Base-by-base conservation (phyloP, 176 grass and related monocot genomes). In the Rhynchospora breviuscula region DNA sequence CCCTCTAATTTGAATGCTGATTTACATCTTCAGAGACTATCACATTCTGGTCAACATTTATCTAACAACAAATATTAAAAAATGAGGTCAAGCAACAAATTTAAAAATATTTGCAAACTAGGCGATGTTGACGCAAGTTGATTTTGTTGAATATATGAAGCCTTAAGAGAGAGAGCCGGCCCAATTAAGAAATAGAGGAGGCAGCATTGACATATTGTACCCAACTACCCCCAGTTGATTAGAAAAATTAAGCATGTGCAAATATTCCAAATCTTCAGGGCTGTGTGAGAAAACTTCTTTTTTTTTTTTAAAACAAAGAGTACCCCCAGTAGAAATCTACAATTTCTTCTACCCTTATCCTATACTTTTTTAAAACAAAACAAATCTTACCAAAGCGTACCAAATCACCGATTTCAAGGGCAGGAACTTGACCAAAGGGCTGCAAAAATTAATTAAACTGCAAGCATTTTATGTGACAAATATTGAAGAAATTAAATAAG, bases 351-450 rank as follows among this genome's bases (percentile, higher is more conserved):
- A 40, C 35, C 35, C 2, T 40, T 40, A 40, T 40, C 4, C 35
- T 40, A 40, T 40, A 40, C 4, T 4, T 2, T 40, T 40, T 40
- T 51, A 15, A 25, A 23, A 14, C 65, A 13, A 48, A 4, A 1
- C 2, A 21, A 33, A 64, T 23, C 87, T 75, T 40, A 82, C 87
- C 87, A 74, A 89, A 89, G 48, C 85, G 78, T 6, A 66, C 44
- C 21, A 89, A 51, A 66, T 89, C 83, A 48, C 78, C 87, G 40
- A 85, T 78, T 56, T 89, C 43, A 25, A 85, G 45, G 26, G 83
- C 87, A 68, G 87, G 87, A 31, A 89, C 31, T 58, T 89, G 83
- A 7, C 87, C 67, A 33, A 89, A 89, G 12, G 83, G 87, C 87
- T 85, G 47, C 18, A 72, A 59, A 61, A 80, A 63, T 15, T 31